Conservation (phyloP, 148 eudicot species). For the Fagopyrum homotropicum region DNA sequence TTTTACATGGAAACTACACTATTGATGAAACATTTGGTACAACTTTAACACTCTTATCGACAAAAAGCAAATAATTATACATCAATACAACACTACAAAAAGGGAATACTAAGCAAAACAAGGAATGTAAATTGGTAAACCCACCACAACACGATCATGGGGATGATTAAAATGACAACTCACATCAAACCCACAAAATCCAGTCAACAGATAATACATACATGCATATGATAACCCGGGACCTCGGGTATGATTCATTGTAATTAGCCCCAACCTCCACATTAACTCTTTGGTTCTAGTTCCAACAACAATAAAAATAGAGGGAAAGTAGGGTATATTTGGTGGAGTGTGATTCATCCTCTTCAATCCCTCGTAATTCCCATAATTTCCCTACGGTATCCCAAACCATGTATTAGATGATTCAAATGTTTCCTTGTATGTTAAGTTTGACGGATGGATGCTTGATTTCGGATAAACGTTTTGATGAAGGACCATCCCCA, state of each 20-base stretch:
- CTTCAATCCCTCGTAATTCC: too few relatives aligned
- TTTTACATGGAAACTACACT: background rate
- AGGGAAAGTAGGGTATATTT: background rate
- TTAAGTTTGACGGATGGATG: too few relatives aligned
- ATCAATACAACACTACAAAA: background rate
- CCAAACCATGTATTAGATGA: background rate
- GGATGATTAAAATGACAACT: slow-evolving; percentile 86
- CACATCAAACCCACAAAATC: slow-evolving; percentile 58
- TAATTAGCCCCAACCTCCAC: slow-evolving; percentile 46
- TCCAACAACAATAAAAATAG: background rate
- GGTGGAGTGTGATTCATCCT: too few relatives aligned
- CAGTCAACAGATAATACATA: slow-evolving; percentile 69
- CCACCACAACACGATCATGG: slow-evolving; percentile 60
- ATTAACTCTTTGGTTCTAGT: slow-evolving; percentile 53
- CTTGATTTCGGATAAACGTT: too few relatives aligned
- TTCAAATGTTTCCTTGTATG: too few relatives aligned
- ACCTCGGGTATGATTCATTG: slow-evolving; percentile 63
- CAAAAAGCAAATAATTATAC: background rate
- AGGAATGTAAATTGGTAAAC: background rate
- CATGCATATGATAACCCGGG: slow-evolving; percentile 56
- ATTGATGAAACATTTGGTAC: background rate
- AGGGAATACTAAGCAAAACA: background rate
- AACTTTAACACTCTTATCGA: background rate
- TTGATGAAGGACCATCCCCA: too few relatives aligned
- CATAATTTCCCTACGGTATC: background rate